These are phyloP conservation scores for Nakaseomyces glabratus DNA, from an alignment of 1,139 yeast species.

Conservation along the genomic window DNA sequence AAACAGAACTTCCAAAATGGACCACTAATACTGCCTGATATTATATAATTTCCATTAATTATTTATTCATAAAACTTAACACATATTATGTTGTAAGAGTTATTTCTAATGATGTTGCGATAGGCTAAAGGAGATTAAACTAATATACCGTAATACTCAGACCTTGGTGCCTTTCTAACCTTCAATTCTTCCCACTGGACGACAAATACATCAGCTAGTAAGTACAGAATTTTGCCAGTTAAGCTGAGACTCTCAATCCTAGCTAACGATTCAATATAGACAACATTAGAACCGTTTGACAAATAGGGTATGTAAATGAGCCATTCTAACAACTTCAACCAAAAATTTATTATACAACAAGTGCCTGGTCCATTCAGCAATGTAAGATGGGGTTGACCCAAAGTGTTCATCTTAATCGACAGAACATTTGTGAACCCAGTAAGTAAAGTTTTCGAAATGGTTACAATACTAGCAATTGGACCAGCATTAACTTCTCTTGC, in stretches of 20 bases:
- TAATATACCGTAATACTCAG: conserved; percentile 71
- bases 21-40: no score
- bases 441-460: conserved; percentile 18
- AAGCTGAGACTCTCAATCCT: conserved; percentile 69
- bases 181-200: conserved; percentile 82
- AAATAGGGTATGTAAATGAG: conserved; percentile 33
- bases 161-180: conserved; percentile 40
- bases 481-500: conserved; percentile 52
- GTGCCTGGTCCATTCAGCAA: conserved; percentile 94
- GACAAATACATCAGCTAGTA: conserved; percentile 63
- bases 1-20: conserved; percentile 54
- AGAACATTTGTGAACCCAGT: conserved; percentile 17
- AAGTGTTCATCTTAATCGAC: conserved; percentile 14
- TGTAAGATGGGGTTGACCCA: conserved; percentile 31
- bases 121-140: conserved; percentile 34
- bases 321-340: conserved; percentile 46
- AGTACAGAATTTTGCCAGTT: conserved; percentile 62
- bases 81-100: no score
- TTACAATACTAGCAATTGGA: conserved; percentile 20
- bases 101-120: no score
- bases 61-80: no score
- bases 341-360: conserved; percentile 54
- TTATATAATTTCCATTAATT: no score
- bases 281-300: conserved; percentile 46
- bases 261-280: conserved; percentile 85